Percentiles rank a stretch among this genome's conserved stretches.
Conservation (phyloP, 176 grass and related monocot genomes). For the Zizania latifolia region DNA sequence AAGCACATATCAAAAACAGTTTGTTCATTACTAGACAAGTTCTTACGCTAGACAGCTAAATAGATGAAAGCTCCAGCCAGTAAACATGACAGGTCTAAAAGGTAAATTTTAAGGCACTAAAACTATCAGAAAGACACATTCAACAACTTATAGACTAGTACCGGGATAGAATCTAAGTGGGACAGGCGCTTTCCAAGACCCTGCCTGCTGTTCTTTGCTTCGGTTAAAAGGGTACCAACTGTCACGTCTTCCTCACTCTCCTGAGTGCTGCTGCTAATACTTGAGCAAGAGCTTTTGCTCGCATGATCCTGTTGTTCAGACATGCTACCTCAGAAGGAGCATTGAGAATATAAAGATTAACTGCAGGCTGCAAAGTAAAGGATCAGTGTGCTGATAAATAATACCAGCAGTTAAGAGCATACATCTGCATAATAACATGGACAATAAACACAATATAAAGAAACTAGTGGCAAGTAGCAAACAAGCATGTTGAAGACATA, state of each 20-base stretch:
- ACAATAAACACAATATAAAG: background rate
- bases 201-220: conserved; percentile 49
- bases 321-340: conserved; percentile 56
- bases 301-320: conserved; percentile 65
- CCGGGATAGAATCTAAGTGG: conserved; percentile 94
- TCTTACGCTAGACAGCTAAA: conserved; percentile 12
- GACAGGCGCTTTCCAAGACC: conserved; percentile 86
- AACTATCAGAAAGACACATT: background rate
- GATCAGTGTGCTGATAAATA: background rate
- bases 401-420: background rate
- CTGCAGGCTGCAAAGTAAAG: conserved; percentile 18
- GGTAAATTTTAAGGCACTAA: conserved; percentile 6
- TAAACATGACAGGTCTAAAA: conserved; percentile 13
- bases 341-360: conserved; percentile 20
- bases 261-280: conserved; percentile 71
- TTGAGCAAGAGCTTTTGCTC: conserved; percentile 88
- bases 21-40: background rate
- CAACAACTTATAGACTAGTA: conserved; percentile 28
- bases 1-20: background rate
- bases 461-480: background rate
- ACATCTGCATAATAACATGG: background rate
- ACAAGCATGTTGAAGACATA: background rate
- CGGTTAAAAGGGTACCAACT: conserved; percentile 73
- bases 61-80: background rate
- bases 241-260: conserved; percentile 74